A percentile compares a stretch with the other conserved stretches of the same genome.
phyloP scores from a whole-genome alignment of 1,139 yeast species.

The Saccharomyces hybrid region DNA sequence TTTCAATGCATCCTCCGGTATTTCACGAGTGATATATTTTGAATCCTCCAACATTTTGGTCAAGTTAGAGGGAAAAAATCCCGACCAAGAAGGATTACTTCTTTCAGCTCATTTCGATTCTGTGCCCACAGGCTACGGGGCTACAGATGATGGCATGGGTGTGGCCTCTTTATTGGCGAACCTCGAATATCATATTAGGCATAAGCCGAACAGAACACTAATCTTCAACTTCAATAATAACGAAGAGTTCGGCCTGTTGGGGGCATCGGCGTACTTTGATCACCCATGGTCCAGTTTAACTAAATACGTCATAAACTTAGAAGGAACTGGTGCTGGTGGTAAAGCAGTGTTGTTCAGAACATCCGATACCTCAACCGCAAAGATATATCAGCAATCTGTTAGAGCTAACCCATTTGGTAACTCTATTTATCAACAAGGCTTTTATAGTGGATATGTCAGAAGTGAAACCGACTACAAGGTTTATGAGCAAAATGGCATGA shows the following conservation, averaged over 20 bases:
- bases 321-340: constrained; percentile 96
- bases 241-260: constrained; percentile 83
- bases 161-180: constrained; percentile 73
- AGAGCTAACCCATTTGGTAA: constrained; percentile 61
- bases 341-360: constrained; percentile 77
- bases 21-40: constrained; percentile 51
- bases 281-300: constrained; percentile 70
- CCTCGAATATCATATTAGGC: constrained; percentile 41
- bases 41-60: constrained; percentile 76
- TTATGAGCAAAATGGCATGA: constrained; percentile 55
- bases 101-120: constrained; percentile 85
- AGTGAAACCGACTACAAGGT: constrained; percentile 84
- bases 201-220: constrained; percentile 57
- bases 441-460: constrained; percentile 58
- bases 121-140: constrained; percentile 80
- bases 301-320: constrained; percentile 67
- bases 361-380: constrained; percentile 67
- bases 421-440: constrained; percentile 76
- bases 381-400: constrained; percentile 41
- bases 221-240: constrained; percentile 82
- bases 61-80: constrained; percentile 55
- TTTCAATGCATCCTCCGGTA: constrained; percentile 35
- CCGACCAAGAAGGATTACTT: constrained; percentile 54
- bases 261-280: constrained; percentile 65
- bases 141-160: constrained; percentile 95